Evolutionary conservation across 768 basidiomycete genomes (phyloP), one percentile per base, ranked within the genome.

Genomic region (Hypsizygus marmoreus): DNA sequence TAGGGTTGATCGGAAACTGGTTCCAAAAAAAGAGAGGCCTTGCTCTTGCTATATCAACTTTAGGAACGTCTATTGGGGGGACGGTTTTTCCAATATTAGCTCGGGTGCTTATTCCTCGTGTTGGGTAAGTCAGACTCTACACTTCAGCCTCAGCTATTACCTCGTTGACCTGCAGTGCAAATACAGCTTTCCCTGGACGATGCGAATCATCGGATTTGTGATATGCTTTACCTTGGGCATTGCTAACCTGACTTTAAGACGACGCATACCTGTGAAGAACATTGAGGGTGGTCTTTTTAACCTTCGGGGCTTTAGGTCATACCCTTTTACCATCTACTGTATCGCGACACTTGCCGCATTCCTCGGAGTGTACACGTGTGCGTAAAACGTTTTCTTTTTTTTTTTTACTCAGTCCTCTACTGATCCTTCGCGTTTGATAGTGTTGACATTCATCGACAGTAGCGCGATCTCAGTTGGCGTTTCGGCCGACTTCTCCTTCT

Each of bases 181-280:
- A 33, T 6, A 7, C 28, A 85, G 84, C 3, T 88, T 88, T 62
- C 71, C 73, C 36, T 87, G 85, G 86, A 81, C 86, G 0, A 76
- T 86, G 73, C 75, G 84, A 9, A 75, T 82, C 35, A 64, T 87
- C 33, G 84, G 74, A 3, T 81, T 86, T 53, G 76, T 84, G 14
- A 50, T 84, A 4, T 43, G 82, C 4, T 49, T 69, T 17, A 59
- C 72, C 8, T 66, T 87, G 8, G 74, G 74, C 2, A 50, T 78
- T 22, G 69, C 76, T 5, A 84, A 80, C 59, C 48, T 83, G 13
- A 54, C 62, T 14, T 41, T 71, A 16, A 57, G 68, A 49, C 71
- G 80, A 40, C 72, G 82, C 2, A 66, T 86, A 0, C 81, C 82
- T 0, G 77, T 82, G 0, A 67, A 70, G 31, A 68, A 75, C 24